These are phyloP conservation scores for Antrodiella citrinella DNA, from an alignment of 768 basidiomycete species.

Conservation along the genomic window DNA sequence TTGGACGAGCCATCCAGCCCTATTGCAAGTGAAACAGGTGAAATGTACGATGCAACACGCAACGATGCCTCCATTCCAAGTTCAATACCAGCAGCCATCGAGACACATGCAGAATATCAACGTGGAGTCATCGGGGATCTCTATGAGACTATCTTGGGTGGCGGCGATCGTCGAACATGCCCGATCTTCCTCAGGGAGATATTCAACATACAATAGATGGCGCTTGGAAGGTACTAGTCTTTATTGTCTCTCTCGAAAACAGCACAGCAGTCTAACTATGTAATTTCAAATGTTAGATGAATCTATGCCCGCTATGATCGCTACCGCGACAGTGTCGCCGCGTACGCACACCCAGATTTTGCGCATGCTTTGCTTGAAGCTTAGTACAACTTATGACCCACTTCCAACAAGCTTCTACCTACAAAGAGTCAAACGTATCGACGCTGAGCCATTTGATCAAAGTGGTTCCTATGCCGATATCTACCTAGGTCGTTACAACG, in stretches of 20 bases:
- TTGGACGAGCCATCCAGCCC: too few species aligned
- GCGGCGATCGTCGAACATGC: not conserved
- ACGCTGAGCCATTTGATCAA: not conserved
- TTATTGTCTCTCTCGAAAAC: too few species aligned
- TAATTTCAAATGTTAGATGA: too few species aligned
- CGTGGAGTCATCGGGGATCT: too few species aligned
- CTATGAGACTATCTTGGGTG: not conserved
- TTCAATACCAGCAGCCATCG: too few species aligned
- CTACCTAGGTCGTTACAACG: not conserved
- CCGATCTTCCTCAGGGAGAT: not conserved
- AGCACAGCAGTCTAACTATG: too few species aligned
- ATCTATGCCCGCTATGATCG: too few species aligned
- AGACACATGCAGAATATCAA: too few species aligned
- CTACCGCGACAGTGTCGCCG: too few species aligned
- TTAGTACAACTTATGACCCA: not conserved
- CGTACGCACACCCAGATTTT: not conserved
- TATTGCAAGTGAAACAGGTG: too few species aligned
- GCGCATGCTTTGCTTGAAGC: not conserved
- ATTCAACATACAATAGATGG: not conserved
- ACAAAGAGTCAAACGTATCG: not conserved
- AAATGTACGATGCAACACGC: too few species aligned
- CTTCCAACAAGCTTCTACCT: not conserved
- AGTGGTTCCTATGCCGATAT: not conserved
- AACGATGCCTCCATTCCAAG: too few species aligned
- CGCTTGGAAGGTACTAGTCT: not conserved